A percentile compares a stretch with the other conserved stretches of the same genome.
phyloP scores from a whole-genome alignment of 176 grass and related monocot species.

The Aegilops bicornis region DNA sequence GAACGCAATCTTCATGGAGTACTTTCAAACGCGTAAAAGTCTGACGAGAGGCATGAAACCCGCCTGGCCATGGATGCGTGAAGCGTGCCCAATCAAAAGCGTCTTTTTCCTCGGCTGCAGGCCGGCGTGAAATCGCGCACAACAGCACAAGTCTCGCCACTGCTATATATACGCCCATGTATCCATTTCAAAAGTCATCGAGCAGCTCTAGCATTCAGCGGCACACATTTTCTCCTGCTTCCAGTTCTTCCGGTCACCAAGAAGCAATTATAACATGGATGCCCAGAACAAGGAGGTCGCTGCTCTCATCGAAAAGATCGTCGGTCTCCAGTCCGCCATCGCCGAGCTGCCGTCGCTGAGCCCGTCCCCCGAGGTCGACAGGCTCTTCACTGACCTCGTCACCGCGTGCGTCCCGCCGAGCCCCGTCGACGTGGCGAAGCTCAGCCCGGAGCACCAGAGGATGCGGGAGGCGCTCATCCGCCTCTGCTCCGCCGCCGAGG shows the following conservation, averaged over 20 bases:
- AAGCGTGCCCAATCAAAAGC: background rate
- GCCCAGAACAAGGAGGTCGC: constrained; percentile 40
- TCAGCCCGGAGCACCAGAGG: constrained; percentile 35
- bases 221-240: background rate
- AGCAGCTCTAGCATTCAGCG: background rate
- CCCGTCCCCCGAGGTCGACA: constrained; percentile 51
- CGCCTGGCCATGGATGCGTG: background rate
- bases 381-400: constrained; percentile 75
- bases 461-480: constrained; percentile 61
- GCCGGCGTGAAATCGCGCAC: background rate
- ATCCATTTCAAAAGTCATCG: background rate
- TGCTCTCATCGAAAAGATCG: constrained; percentile 54
- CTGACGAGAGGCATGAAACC: background rate
- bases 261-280: constrained; percentile 24
- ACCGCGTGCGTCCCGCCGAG: constrained; percentile 57
- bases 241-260: background rate
- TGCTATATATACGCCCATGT: too few relatives aligned
- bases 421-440: constrained; percentile 62
- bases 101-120: background rate
- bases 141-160: too few relatives aligned
- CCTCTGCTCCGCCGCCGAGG: constrained; percentile 68
- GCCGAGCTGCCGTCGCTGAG: constrained; percentile 51
- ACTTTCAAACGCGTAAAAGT: background rate
- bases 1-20: too few relatives aligned
- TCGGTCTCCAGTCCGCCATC: constrained; percentile 46